Evolutionary conservation across 179 eudicot species (phyloP), one percentile per base, ranked within the genome.

Genomic region (Beta corolliflora): DNA sequence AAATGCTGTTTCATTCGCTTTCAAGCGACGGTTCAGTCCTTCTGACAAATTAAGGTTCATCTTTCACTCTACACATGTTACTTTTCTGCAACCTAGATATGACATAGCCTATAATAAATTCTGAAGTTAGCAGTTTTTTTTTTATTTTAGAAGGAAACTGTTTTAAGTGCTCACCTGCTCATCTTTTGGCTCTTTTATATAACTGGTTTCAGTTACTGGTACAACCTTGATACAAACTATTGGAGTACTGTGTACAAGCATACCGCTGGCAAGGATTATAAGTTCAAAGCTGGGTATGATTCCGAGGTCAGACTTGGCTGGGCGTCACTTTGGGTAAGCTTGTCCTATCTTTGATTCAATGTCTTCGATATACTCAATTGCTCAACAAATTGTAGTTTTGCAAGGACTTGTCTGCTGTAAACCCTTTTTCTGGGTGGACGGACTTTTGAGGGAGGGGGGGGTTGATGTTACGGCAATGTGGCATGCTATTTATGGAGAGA

Each of bases 251-350:
- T 89, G 72, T 95, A 92, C 86, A 95, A 95, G 87, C 98, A 92
- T 87, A 92, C 91, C 9, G 89, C 87, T 84, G 93, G 97, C 61
- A 92, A 92, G 83, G 99, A 95, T 82, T 95, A 89, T 91, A 95
- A 95, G 73, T 84, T 95, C 82, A 95, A 95, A 94, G 92, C 92
- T 78, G 97, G 99, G 73, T 95, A 95, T 88, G 99, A 94, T 87
- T 92, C 99, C 19, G 91, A 87, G 79, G 90, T 90, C 61, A 91
- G 92, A 83, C 91, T 94, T 81, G 97, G 99, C 25, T 94, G 99
- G 97, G 98, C 98, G 58, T 95, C 97, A 84, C 92, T 95, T 76
- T 95, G 98, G 99, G 99, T 94, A 84, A 87, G 91, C 79, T 48
- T 45, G 55, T 50, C 5, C 77, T 73, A 29, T 77, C 59, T 19